Conservation (phyloP, 2,329 filamentous ascomycete genomes). For the Trichophyton benhamiae region DNA sequence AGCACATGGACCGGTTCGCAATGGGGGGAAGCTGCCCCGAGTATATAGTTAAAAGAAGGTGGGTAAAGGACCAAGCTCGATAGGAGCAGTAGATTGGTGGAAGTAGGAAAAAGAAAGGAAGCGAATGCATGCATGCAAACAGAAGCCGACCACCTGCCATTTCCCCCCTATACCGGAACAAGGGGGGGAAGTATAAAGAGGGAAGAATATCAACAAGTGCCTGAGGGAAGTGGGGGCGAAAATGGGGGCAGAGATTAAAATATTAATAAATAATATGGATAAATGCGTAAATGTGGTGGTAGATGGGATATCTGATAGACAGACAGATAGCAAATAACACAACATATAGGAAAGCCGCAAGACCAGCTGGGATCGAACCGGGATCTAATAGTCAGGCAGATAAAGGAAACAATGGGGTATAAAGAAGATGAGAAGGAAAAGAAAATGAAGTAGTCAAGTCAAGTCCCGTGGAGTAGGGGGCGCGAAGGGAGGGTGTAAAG, state of each 20-base stretch:
- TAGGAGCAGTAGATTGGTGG: not conserved
- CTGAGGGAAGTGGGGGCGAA: not conserved
- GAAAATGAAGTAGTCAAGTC: not conserved
- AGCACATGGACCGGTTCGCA: not conserved
- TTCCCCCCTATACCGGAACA: not conserved
- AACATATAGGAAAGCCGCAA: not conserved
- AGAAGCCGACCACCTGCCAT: constrained; percentile 1
- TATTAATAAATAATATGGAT: constrained; percentile 2
- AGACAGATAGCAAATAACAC: not conserved
- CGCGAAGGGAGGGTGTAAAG: not conserved
- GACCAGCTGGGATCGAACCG: constrained; percentile 1
- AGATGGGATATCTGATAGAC: not conserved
- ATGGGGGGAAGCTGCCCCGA: no score
- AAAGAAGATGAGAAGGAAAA: not conserved
- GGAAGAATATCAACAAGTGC: not conserved
- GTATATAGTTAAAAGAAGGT: not conserved
- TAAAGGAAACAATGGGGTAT: constrained; percentile 1
- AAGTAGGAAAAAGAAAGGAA: not conserved
- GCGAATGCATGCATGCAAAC: constrained; percentile 5
- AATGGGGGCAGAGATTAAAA: not conserved
- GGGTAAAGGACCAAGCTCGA: no score
- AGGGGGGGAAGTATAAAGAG: not conserved
- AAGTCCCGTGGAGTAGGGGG: not conserved
- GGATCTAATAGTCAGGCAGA: not conserved
- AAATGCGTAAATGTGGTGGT: not conserved